Conservation (phyloP, 176 grass and related monocot species). For the Typha latifolia region DNA sequence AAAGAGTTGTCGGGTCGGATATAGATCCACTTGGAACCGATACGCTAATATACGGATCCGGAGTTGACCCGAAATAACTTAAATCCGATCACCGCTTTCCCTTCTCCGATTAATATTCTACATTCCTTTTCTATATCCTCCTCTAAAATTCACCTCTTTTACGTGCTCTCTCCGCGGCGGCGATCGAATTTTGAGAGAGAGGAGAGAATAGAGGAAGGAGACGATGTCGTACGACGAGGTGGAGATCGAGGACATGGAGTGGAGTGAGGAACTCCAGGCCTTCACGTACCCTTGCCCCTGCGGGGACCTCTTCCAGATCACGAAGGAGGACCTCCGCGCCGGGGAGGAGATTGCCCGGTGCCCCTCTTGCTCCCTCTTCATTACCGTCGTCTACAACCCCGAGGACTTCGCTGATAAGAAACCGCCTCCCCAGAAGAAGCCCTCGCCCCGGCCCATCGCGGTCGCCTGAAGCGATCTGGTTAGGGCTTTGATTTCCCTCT, state of each 20-base stretch:
- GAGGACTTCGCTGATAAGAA: constrained; percentile 78
- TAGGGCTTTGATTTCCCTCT: not conserved
- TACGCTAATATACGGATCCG: too few relatives aligned
- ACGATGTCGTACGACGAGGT: constrained; percentile 97
- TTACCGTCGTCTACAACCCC: constrained; percentile 89
- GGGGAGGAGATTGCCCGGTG: constrained; percentile 94
- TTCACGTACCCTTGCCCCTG: constrained; percentile 98
- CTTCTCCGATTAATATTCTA: too few relatives aligned
- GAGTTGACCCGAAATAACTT: too few relatives aligned
- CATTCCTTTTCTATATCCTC: too few relatives aligned
- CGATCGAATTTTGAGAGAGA: too few relatives aligned
- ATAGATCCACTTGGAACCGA: too few relatives aligned
- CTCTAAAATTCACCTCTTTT: too few relatives aligned
- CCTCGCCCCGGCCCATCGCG: constrained; percentile 36
- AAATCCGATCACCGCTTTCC: too few relatives aligned
- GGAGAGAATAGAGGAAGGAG: not conserved
- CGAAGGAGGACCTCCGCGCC: constrained; percentile 72
- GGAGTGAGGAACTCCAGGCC: constrained; percentile 58
- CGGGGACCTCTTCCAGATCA: constrained; percentile 93
- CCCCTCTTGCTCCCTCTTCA: constrained; percentile 89
- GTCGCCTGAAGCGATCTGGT: constrained; percentile 40
- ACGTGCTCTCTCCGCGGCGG: too few relatives aligned
- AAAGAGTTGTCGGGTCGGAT: too few relatives aligned
- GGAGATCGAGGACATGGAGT: constrained; percentile 99
- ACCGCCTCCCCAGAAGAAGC: constrained; percentile 29